Base-by-base conservation (phyloP, 805 yeast species). In the Wickerhamiella australiensis region DNA sequence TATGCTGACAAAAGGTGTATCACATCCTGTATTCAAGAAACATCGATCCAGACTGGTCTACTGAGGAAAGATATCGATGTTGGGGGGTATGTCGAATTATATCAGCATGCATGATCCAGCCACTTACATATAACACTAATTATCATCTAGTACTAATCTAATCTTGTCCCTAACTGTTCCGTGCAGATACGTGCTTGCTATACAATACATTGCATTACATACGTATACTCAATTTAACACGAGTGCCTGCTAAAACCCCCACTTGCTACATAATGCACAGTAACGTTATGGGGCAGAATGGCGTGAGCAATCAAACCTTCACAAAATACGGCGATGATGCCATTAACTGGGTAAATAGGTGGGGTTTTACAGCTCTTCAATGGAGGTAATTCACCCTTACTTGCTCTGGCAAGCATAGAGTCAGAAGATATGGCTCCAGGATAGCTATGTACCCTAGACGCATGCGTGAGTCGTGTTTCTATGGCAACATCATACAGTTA, bases 231-330 rank as follows among this genome's bases (percentile, higher is more conserved):
- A n/a, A n/a, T n/a, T n/a, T n/a, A n/a, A n/a, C n/a, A n/a, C n/a
- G n/a, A 29, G 13, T 11, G 33, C 33, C 38, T 15, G 38, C 20
- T 33, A 33, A 31, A 31, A 31, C 8, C 35, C 38, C 38, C 38
- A 33, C 38, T 33, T 33, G 38, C 38, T 33, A 33, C 38, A 33
- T 29, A 29, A 29, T 15, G 38, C 38, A 15, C 20, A n/a, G 38
- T 33, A 33, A 33, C 38, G 38, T 17, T 33, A 33, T 15, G 33
- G 38, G 38, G 38, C 38, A 33, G 5, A 15, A 33, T 33, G 35
- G 38, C 38, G 38, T 33, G 38, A 33, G 38, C n/a, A 15, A 33
- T 33, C 38, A 33, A 33, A 12, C 18, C 20, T 33, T 7, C 11
- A 11, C 29, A 7, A 26, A 11, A 7, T 26, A 26, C 11, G 7